These are phyloP conservation scores for Colletotrichum tabaci DNA, from an alignment of 2,329 filamentous ascomycete genomes.

Conservation along the genomic window DNA sequence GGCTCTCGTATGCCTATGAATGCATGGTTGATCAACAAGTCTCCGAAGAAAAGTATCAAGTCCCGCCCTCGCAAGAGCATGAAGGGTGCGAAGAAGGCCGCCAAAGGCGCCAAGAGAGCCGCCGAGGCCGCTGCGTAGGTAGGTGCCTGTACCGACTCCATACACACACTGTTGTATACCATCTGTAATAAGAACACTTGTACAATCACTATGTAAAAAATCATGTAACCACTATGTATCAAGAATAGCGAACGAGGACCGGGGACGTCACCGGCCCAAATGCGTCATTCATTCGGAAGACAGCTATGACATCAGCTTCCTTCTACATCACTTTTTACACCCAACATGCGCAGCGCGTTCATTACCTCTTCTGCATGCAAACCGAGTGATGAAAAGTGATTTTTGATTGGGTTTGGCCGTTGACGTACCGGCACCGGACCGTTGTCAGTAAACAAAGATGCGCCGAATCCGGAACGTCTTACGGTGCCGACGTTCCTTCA, in stretches of 20 bases:
- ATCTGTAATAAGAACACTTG: background rate
- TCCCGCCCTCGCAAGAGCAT: conserved; percentile 78
- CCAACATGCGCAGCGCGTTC: background rate
- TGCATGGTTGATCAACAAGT: conserved; percentile 76
- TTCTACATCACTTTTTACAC: conserved; percentile 1
- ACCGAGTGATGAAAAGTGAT: background rate
- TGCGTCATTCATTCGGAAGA: background rate
- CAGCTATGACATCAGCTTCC: conserved; percentile 10
- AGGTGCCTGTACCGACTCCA: conserved; percentile 7
- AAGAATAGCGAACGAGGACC: background rate
- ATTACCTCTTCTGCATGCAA: background rate
- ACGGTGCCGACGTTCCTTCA: conserved; percentile 18
- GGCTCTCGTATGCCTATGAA: conserved; percentile 77
- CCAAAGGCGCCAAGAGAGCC: conserved; percentile 57
- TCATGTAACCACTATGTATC: background rate
- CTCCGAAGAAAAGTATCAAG: conserved; percentile 63
- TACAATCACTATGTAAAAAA: conserved; percentile 2
- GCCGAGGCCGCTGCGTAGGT: conserved; percentile 15
- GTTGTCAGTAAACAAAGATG: conserved; percentile 8
- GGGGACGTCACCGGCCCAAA: background rate
- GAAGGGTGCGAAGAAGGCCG: conserved; percentile 72
- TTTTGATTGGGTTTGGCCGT: background rate
- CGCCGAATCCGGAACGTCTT: conserved; percentile 30
- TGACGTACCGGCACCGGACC: conserved; percentile 20
- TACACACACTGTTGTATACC: conserved; percentile 4